A percentile compares a stretch with the other conserved stretches of the same genome.
Conservation (phyloP, 805 yeast species). For the Myxozyma neglecta region DNA sequence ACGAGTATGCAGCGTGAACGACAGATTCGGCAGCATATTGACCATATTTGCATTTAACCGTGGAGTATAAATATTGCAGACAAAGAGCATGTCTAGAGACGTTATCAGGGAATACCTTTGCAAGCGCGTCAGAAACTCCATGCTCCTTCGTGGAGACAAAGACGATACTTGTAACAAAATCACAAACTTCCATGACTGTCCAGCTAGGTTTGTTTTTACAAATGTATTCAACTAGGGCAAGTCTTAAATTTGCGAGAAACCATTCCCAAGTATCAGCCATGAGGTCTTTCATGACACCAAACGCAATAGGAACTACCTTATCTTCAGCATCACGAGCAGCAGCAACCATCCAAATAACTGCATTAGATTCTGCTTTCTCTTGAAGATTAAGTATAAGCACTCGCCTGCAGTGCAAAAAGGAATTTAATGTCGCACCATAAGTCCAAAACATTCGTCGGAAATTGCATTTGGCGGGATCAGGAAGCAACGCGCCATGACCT, state of each 20-base stretch:
- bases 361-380: background rate
- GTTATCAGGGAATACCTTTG: constrained; percentile 15
- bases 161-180: constrained; percentile 6
- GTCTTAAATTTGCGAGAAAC: constrained; percentile 11
- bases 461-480: constrained; percentile 18
- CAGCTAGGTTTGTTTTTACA: background rate
- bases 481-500: constrained; percentile 19
- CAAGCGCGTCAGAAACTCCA: constrained; percentile 6
- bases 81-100: constrained; percentile 13
- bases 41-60: background rate
- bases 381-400: constrained; percentile 14
- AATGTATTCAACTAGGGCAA: constrained; percentile 5
- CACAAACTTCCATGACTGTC: constrained; percentile 8
- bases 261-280: constrained; percentile 12
- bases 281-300: constrained; percentile 7
- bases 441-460: constrained; percentile 22
- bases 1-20: constrained; percentile 11
- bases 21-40: constrained; percentile 8
- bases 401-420: constrained; percentile 11
- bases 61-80: constrained; percentile 8
- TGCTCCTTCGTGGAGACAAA: constrained; percentile 14
- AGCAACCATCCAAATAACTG: constrained; percentile 9
- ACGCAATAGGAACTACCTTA: constrained; percentile 11
- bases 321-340: constrained; percentile 22
- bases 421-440: constrained; percentile 8